Percentiles rank a stretch among this genome's conserved stretches.
These are phyloP conservation scores for Helminthosporium solani DNA, from an alignment of 2,329 filamentous ascomycete genomes.

Conservation along the genomic window DNA sequence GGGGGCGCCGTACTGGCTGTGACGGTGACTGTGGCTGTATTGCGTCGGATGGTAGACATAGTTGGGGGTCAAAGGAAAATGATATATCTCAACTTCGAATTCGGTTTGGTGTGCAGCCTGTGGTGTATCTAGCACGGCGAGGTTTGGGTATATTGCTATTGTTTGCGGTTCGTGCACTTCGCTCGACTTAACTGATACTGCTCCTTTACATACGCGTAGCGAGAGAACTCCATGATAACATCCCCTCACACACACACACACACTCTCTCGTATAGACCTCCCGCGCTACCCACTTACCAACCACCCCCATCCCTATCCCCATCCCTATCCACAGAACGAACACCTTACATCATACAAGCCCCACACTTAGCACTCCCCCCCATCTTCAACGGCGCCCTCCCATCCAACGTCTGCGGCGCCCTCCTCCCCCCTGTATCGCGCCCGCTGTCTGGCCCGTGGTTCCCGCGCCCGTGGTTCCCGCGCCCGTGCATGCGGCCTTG, in stretches of 20 bases:
- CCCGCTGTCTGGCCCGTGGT: conserved; percentile 17
- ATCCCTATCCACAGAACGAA: not conserved
- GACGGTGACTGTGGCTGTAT: too few species aligned
- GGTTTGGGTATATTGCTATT: too few species aligned
- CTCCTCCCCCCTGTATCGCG: conserved; percentile 18
- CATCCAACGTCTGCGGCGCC: conserved; percentile 23
- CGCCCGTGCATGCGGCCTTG: conserved; percentile 34
- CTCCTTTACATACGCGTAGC: too few species aligned
- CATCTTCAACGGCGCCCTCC: conserved; percentile 29
- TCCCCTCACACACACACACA: too few species aligned
- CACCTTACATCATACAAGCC: conserved; percentile 25
- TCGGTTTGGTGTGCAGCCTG: not conserved
- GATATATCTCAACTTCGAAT: not conserved
- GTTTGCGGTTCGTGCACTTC: too few species aligned
- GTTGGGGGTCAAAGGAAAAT: not conserved
- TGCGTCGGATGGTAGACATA: too few species aligned
- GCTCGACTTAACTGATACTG: too few species aligned
- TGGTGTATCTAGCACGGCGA: too few species aligned
- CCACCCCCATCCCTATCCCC: not conserved
- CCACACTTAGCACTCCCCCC: conserved; percentile 29
- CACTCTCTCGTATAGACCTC: not conserved
- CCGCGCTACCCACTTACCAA: not conserved
- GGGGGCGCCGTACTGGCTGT: not conserved
- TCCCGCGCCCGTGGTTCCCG: conserved; percentile 28
- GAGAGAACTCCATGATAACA: too few species aligned